A percentile compares a stretch with the other conserved stretches of the same genome.
These are phyloP conservation scores for Penicillium samsonianum DNA, from an alignment of 495 filamentous ascomycete genomes.

Conservation along the genomic window DNA sequence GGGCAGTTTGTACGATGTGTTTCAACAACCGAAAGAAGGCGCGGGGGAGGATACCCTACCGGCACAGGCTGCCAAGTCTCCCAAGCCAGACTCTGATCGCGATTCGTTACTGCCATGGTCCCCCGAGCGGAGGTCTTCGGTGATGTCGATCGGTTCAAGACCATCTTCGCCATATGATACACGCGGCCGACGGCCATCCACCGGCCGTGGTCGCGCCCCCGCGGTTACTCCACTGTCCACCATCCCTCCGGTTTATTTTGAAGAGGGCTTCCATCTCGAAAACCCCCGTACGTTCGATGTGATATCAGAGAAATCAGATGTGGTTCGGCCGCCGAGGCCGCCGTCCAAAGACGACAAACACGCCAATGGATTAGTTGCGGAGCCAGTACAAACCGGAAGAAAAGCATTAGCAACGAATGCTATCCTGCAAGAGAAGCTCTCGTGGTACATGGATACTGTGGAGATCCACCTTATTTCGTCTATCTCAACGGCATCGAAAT, in stretches of 20 bases:
- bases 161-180: constrained; percentile 44
- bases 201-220: constrained; percentile 46
- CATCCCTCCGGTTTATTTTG: constrained; percentile 91
- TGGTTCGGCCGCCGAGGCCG: constrained; percentile 68
- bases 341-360: constrained; percentile 54
- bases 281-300: constrained; percentile 97
- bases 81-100: constrained; percentile 35
- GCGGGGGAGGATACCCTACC: constrained; percentile 54
- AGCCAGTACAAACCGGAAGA: constrained; percentile 56
- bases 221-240: constrained; percentile 84
- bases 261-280: constrained; percentile 91
- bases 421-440: constrained; percentile 97
- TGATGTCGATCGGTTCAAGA: constrained; percentile 40
- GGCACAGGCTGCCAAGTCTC: constrained; percentile 34
- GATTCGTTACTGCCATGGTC: constrained; percentile 41
- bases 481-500: constrained; percentile 90
- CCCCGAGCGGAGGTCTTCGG: constrained; percentile 41
- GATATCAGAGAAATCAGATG: constrained; percentile 92
- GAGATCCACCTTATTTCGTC: constrained; percentile 96
- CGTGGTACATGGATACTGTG: constrained; percentile 99
- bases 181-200: constrained; percentile 38
- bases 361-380: constrained; percentile 61
- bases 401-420: constrained; percentile 95
- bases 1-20: constrained; percentile 77
- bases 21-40: constrained; percentile 71